Evolutionary conservation across 352 stramenopile genomes (phyloP), one percentile per base, ranked within the genome.

Genomic region (Phytophthora cryptogea): DNA sequence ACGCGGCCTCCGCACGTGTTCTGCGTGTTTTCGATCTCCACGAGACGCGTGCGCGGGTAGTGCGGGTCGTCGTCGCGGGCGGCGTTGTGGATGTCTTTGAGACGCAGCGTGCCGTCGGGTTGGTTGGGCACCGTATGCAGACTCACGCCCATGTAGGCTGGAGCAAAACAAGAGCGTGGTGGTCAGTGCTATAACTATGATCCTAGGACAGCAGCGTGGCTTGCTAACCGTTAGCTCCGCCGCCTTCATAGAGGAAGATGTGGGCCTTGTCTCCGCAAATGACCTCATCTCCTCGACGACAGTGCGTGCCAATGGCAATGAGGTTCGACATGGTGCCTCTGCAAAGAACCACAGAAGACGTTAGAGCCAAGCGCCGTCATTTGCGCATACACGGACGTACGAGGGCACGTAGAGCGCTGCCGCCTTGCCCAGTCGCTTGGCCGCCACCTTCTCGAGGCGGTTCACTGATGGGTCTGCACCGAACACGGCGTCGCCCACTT

Each of bases 271-370:
- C 75, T 26, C 97, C 97, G 45, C 98, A 78, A 58, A 99, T 98
- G 65, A 99, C 90, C 74, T 98, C 92, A 60, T 96, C 83, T 2
- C 84, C 90, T 41, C 90, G 90, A 51, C 93, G 70, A 76, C 96
- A 99, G 76, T 99, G 97, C 35, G 78, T 74, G 37, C 97, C 84
- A 5, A 99, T 80, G 11, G 95, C 94, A 36, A 98, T 97, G 26
- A 99, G 73, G 79, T 99, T 99, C 32, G 79, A 88, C 97, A 99
- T 99, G 17, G 97, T 99, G 10, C 97, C 97, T 11, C 86, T 95
- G 36, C 43, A 57, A 36, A 55, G 26, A 41, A 30, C 35, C n/a
- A 55, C 32, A 35, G 2, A 47, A 3, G 27, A 8, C 17, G 33
- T 54, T 40, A 68, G 46, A 55, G 36, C 27, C 35, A n/a, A 48